Conservation (phyloP, 257 asterid genomes). For the Solanum tacnaense region DNA sequence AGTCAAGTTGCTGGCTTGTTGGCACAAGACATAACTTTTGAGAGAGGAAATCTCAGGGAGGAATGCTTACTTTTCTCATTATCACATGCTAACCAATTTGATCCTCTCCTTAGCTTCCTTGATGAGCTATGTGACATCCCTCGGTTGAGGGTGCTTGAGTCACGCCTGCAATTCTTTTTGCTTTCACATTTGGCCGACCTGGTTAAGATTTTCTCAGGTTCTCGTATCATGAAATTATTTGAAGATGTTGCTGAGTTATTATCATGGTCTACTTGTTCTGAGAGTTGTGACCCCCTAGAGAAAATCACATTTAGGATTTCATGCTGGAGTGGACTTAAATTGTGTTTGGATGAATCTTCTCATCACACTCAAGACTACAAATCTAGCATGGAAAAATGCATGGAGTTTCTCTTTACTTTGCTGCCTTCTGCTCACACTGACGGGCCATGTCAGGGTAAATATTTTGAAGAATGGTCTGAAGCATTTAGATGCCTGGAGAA, state of each 20-base stretch:
- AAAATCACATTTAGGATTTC: conserved; percentile 51
- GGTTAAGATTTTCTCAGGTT: conserved; percentile 55
- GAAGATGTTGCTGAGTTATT: conserved; percentile 59
- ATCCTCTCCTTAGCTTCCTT: conserved; percentile 71
- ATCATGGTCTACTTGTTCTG: conserved; percentile 37
- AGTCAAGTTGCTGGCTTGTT: conserved; percentile 40
- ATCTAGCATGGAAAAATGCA: conserved; percentile 53
- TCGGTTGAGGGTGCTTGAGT: conserved; percentile 73
- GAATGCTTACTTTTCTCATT: conserved; percentile 70
- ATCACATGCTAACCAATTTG: conserved; percentile 56
- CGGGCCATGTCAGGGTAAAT: conserved; percentile 18
- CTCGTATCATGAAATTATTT: conserved; percentile 62
- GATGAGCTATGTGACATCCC: conserved; percentile 69
- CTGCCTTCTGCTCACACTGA: conserved; percentile 31
- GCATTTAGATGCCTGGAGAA: conserved; percentile 75
- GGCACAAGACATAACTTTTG: conserved; percentile 13
- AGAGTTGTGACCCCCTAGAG: conserved; percentile 27
- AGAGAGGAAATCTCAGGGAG: conserved; percentile 61
- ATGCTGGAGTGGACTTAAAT: conserved; percentile 84
- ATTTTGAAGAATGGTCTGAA: conserved; percentile 63
- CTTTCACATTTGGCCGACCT: conserved; percentile 61
- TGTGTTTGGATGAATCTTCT: conserved; percentile 46
- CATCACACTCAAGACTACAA: conserved; percentile 31
- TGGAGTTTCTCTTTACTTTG: conserved; percentile 54
- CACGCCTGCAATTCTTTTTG: conserved; percentile 61